Evolutionary conservation across 306 rosid genomes (phyloP).

Genomic region (Vigna radiata): DNA sequence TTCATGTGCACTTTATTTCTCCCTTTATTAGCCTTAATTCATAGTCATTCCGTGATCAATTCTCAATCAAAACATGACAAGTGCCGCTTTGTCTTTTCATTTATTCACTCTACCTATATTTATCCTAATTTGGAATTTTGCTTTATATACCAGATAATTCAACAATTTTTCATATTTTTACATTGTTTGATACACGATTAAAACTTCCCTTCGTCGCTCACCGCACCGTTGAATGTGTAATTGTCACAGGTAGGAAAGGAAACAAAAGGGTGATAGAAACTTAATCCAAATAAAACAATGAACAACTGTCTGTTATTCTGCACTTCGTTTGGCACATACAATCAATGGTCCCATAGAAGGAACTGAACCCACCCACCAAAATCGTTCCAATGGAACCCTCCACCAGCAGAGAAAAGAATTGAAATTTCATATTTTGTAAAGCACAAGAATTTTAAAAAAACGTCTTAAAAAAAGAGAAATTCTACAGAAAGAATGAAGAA

Average conservation of each 20-base stretch:
- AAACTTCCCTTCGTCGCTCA: no score
- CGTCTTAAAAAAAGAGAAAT: neutral
- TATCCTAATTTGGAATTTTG: no score
- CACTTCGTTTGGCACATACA: conserved; percentile 38
- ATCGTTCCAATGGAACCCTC: conserved; percentile 63
- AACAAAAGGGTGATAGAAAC: conserved; percentile 28
- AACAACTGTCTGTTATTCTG: conserved; percentile 45
- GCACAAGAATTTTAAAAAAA: conserved; percentile 23
- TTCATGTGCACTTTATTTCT: conserved; percentile 11
- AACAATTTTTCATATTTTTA: no score
- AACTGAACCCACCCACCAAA: conserved; percentile 56
- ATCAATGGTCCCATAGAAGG: conserved; percentile 51
- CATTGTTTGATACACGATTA: no score
- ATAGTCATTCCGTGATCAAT: conserved; percentile 44
- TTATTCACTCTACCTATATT: no score
- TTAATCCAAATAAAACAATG: conserved; percentile 42
- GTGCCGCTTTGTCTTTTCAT: neutral
- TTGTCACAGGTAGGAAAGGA: conserved; percentile 20
- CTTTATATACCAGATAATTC: no score
- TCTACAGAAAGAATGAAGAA: conserved; percentile 50
- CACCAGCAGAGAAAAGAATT: conserved; percentile 41
- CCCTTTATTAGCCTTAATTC: conserved; percentile 37
- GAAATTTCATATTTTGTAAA: conserved; percentile 27
- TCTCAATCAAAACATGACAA: conserved; percentile 39
- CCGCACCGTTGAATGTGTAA: neutral